phyloP scores from a whole-genome alignment of 2,329 filamentous ascomycete genomes.

The Phoma sp. region DNA sequence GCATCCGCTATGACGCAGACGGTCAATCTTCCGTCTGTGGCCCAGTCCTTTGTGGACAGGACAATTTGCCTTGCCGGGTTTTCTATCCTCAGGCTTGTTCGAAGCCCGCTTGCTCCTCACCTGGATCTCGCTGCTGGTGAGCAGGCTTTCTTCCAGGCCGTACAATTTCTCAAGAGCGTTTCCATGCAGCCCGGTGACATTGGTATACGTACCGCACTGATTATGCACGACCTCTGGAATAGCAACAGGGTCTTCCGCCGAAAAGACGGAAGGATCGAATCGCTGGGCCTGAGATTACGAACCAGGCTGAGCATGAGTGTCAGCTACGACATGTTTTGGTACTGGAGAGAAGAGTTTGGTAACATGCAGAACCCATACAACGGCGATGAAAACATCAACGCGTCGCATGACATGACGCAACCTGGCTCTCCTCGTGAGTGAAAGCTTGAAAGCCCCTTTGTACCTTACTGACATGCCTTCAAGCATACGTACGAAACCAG shows the following conservation, averaged over 20 bases:
- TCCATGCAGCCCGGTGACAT: constrained; percentile 45
- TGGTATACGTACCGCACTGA: constrained; percentile 34
- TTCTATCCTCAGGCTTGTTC: constrained; percentile 39
- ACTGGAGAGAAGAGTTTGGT: constrained; percentile 47
- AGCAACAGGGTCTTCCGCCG: constrained; percentile 42
- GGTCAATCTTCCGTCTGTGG: constrained; percentile 34
- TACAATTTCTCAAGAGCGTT: constrained; percentile 40
- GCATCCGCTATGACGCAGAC: constrained; percentile 31
- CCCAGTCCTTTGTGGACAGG: constrained; percentile 43
- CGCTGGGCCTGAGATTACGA: constrained; percentile 39
- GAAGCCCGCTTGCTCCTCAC: constrained; percentile 39
- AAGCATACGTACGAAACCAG: constrained; percentile 24
- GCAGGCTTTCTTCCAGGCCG: constrained; percentile 39
- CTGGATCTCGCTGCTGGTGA: constrained; percentile 44
- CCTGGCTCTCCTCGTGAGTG: constrained; percentile 40
- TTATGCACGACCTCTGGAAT: constrained; percentile 45
- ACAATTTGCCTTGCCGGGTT: constrained; percentile 43
- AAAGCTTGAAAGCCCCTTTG: not conserved
- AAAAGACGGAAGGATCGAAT: constrained; percentile 41
- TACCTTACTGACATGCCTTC: constrained; percentile 16
- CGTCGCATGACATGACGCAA: constrained; percentile 29
- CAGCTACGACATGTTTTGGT: constrained; percentile 50
- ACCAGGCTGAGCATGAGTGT: constrained; percentile 47
- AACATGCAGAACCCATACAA: constrained; percentile 47
- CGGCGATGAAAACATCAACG: constrained; percentile 33